Evolutionary conservation across 805 yeast genomes (phyloP), one percentile per base, ranked within the genome.

Genomic region (Suhomyces kilbournensis): DNA sequence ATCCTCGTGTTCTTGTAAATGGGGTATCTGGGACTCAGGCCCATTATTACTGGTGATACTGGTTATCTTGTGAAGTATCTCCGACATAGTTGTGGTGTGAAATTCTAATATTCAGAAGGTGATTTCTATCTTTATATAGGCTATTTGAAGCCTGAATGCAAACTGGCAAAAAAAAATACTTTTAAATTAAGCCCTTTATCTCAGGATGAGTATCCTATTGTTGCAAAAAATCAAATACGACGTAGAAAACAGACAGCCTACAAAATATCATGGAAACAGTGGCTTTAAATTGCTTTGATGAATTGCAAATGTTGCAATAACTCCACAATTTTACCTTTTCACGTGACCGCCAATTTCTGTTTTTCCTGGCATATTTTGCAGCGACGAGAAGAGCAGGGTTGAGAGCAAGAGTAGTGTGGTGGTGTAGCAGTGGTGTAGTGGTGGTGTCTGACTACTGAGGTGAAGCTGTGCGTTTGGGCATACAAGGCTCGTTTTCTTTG

Each of bases 321-420:
- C 56, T 51, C 68, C 67, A 63, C 67, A 63, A 63, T 64, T 60
- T 52, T 59, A 47, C 40, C 39, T 52, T 42, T 46, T 48, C 67
- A 64, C 68, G 68, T 64, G 67, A 57, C 42, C 14, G 12, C 12
- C 5, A 28, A 28, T 35, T 35, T 35, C 40, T 9, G 7, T 35
- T 35, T 35, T 38, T 38, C 9, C 7, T 38, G 23, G 9, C 42
- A 19, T 10, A 4, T 8, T 8, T 3, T 23, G n/a, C 42, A 26
- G 28, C 10, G 28, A 23, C 7, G 25, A 3, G 7, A 26, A 10
- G 28, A 9, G 12, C 2, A 26, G 28, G 28, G 35, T n/a, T 9
- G 17, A 6, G 35, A 14, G 34, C 34, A 26, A n/a, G 35, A 28
- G 32, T 28, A 26, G 32, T 28, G 32, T 12, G 32, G n/a, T 28